These are phyloP conservation scores for Thalia dealbata DNA, from an alignment of 176 grass and related monocot genomes.

Conservation along the genomic window DNA sequence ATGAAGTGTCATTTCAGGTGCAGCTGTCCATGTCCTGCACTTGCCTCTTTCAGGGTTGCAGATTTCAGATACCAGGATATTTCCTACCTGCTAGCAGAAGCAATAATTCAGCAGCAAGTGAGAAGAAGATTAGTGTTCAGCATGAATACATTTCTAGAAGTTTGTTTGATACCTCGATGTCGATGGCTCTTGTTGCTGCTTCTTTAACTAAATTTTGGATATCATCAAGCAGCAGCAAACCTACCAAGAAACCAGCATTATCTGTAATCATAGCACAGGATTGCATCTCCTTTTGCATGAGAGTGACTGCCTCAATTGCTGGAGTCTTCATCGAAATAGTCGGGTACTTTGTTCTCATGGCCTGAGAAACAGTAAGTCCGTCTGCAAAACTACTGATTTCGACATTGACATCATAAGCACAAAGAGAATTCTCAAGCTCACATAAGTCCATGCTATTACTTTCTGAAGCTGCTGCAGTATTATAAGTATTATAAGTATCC, in stretches of 20 bases:
- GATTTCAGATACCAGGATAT: constrained; percentile 41
- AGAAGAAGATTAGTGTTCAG: neutral
- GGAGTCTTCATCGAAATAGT: constrained; percentile 44
- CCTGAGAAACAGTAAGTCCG: constrained; percentile 57
- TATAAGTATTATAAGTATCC: constrained; percentile 5
- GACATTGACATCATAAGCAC: constrained; percentile 42
- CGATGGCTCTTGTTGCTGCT: constrained; percentile 10
- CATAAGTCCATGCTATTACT: constrained; percentile 37
- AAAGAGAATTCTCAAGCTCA: constrained; percentile 66
- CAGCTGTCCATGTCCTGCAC: constrained; percentile 43
- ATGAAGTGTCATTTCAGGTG: constrained; percentile 41
- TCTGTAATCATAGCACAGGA: constrained; percentile 50
- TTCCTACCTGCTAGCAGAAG: constrained; percentile 26
- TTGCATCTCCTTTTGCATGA: constrained; percentile 62
- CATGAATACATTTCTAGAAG: no score
- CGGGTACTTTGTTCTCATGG: constrained; percentile 60
- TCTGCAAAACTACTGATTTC: constrained; percentile 24
- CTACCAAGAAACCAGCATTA: constrained; percentile 26
- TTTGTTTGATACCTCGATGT: constrained; percentile 30
- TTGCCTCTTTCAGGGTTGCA: constrained; percentile 28
- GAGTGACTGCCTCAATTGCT: constrained; percentile 42
- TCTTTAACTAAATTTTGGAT: constrained; percentile 57
- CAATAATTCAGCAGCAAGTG: neutral
- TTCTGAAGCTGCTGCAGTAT: constrained; percentile 18
- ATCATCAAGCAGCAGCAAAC: constrained; percentile 52